These are phyloP conservation scores for Penicillium sp. DNA, from an alignment of 2,329 filamentous ascomycete genomes.

Conservation along the genomic window DNA sequence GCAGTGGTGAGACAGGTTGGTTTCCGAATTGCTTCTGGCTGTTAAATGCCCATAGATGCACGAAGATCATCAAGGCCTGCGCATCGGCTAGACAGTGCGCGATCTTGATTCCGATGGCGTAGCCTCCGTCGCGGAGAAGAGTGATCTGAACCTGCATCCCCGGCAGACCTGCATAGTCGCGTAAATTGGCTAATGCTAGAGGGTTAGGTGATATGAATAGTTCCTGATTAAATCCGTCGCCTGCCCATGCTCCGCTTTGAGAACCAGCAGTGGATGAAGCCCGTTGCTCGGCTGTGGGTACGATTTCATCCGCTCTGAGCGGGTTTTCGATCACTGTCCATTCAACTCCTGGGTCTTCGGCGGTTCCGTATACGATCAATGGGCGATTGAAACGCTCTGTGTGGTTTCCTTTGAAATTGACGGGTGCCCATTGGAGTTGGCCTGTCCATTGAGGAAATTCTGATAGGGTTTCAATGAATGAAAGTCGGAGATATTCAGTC, in stretches of 20 bases:
- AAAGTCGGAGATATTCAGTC: not conserved
- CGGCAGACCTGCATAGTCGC: not conserved
- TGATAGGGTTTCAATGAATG: slow-evolving; percentile 3
- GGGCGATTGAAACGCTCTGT: slow-evolving; percentile 13
- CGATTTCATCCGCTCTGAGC: not conserved
- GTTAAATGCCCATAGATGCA: slow-evolving; percentile 43
- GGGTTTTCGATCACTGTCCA: slow-evolving; percentile 3
- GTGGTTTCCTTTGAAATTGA: slow-evolving; percentile 1
- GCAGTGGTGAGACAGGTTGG: not conserved
- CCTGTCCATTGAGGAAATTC: slow-evolving; percentile 14
- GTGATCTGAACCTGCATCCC: slow-evolving; percentile 41
- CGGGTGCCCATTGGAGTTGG: slow-evolving; percentile 14
- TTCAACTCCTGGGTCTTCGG: slow-evolving; percentile 7
- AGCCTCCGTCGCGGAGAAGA: slow-evolving; percentile 43
- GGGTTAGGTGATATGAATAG: not conserved
- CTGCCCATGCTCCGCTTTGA: not conserved
- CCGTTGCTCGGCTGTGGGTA: slow-evolving; percentile 3
- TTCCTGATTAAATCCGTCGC: not conserved
- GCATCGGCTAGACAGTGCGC: slow-evolving; percentile 51
- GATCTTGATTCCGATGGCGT: slow-evolving; percentile 44
- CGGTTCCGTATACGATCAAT: slow-evolving; percentile 1
- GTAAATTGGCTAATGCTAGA: slow-evolving; percentile 3
- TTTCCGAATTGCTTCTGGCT: slow-evolving; percentile 36
- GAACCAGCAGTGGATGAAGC: not conserved
- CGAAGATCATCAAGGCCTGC: slow-evolving; percentile 44